A percentile compares a stretch with the other conserved stretches of the same genome.
phyloP scores from a whole-genome alignment of 2,329 filamentous ascomycete species.

The Sarocladium brachiariae region DNA sequence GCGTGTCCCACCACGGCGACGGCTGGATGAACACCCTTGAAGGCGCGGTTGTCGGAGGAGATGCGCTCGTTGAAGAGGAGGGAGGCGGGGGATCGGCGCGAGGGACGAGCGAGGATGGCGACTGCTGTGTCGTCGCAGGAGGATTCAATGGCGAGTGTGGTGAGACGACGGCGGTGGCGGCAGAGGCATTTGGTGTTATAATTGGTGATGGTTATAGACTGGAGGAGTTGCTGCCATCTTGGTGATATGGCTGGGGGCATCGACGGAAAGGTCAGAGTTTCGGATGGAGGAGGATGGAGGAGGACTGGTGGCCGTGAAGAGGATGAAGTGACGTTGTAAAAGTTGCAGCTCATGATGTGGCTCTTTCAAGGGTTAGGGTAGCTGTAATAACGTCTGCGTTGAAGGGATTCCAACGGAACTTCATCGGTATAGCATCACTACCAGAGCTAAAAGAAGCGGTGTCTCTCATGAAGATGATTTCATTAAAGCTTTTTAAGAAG shows the following conservation, averaged over 20 bases:
- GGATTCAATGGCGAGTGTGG: slow-evolving; percentile 70
- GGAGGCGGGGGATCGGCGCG: slow-evolving; percentile 10
- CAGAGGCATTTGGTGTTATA: not conserved
- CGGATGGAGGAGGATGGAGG: too few relatives aligned
- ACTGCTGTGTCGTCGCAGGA: slow-evolving; percentile 94
- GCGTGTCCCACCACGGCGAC: slow-evolving; percentile 71
- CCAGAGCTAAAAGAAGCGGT: too few relatives aligned
- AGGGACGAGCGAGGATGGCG: slow-evolving; percentile 61
- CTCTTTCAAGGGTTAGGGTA: too few relatives aligned
- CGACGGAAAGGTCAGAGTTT: too few relatives aligned
- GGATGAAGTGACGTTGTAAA: too few relatives aligned
- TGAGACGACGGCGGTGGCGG: slow-evolving; percentile 26
- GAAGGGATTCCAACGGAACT: too few relatives aligned
- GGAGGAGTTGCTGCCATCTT: not conserved
- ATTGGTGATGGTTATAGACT: not conserved
- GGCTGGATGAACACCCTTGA: slow-evolving; percentile 73
- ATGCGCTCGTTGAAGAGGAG: slow-evolving; percentile 76
- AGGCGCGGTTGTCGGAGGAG: slow-evolving; percentile 70
- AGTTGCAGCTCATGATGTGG: too few relatives aligned
- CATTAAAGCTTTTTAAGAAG: too few relatives aligned
- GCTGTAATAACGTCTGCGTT: too few relatives aligned
- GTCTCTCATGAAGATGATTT: too few relatives aligned
- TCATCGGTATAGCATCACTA: too few relatives aligned
- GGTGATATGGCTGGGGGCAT: not conserved
- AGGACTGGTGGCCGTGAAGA: too few relatives aligned